These are phyloP conservation scores for Helotiales sp. DNA, from an alignment of 2,329 filamentous ascomycete species.

Conservation along the genomic window DNA sequence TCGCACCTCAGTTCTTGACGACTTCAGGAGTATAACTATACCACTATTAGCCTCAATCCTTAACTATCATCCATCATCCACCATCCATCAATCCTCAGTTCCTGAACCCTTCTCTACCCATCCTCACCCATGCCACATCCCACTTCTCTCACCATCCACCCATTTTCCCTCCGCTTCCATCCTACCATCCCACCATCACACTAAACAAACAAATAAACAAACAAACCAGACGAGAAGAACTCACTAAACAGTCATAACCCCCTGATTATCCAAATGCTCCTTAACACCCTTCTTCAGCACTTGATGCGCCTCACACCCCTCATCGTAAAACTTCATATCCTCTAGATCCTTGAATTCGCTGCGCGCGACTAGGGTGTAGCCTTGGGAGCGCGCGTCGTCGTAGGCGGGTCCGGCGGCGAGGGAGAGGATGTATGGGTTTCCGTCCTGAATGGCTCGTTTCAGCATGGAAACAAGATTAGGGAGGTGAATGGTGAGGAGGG, in stretches of 20 bases:
- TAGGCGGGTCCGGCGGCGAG: constrained; percentile 48
- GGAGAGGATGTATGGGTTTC: constrained; percentile 55
- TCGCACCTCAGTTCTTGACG: neutral
- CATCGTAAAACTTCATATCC: constrained; percentile 62
- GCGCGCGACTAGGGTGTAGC: constrained; percentile 53
- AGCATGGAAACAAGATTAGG: neutral
- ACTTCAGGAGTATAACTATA: neutral
- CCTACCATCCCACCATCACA: neutral
- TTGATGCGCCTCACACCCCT: constrained; percentile 53
- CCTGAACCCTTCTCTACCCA: neutral
- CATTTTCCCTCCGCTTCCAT: neutral
- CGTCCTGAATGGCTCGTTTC: constrained; percentile 44
- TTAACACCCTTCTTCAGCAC: constrained; percentile 40
- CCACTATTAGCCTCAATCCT: neutral
- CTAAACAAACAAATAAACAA: no score
- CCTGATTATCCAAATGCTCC: constrained; percentile 23
- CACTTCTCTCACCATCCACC: neutral
- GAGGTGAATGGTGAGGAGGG: neutral
- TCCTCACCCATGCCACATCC: no score
- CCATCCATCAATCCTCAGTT: neutral
- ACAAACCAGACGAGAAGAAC: neutral
- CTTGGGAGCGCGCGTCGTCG: constrained; percentile 52
- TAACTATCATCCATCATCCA: neutral
- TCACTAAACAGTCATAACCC: constrained; percentile 32
- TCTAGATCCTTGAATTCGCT: constrained; percentile 53